Percentiles rank a stretch among this genome's conserved stretches.
Conservation (phyloP, 441 rosid species). For the Jatropha multifida region DNA sequence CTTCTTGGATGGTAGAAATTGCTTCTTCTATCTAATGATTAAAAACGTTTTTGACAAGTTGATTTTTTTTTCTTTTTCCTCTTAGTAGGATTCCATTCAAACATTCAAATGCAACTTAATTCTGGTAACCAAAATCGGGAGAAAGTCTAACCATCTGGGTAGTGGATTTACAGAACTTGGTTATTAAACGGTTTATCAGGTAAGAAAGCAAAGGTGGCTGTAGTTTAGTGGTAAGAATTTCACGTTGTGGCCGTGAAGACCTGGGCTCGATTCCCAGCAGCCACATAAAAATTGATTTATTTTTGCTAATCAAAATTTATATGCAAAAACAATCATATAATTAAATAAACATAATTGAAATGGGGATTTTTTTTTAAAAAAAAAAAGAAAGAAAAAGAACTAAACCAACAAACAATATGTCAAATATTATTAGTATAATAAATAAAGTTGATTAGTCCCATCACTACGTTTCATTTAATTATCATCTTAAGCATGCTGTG, state of each 20-base stretch:
- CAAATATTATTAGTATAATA: too few relatives aligned
- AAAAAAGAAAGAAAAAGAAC: too few relatives aligned
- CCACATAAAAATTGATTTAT: background rate
- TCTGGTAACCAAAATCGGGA: background rate
- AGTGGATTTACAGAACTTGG: too few relatives aligned
- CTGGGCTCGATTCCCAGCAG: slow-evolving; percentile 56
- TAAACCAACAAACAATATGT: too few relatives aligned
- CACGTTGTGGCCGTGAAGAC: slow-evolving; percentile 64
- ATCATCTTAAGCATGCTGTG: too few relatives aligned
- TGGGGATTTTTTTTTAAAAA: too few relatives aligned
- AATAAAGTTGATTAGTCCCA: too few relatives aligned
- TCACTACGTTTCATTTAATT: too few relatives aligned
- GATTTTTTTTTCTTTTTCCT: background rate
- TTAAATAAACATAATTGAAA: too few relatives aligned
- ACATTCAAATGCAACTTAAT: background rate
- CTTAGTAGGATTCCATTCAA: background rate
- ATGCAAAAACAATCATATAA: too few relatives aligned
- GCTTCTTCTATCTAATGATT: slow-evolving; percentile 24
- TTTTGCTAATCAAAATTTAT: too few relatives aligned
- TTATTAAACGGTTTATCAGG: too few relatives aligned
- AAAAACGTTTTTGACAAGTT: background rate
- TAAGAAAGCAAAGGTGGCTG: slow-evolving; percentile 33
- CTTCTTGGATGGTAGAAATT: slow-evolving; percentile 21
- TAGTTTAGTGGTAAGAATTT: slow-evolving; percentile 61
- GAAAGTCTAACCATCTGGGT: background rate